phyloP scores from a whole-genome alignment of 2,329 filamentous ascomycete genomes.

The Cercospora sp. region DNA sequence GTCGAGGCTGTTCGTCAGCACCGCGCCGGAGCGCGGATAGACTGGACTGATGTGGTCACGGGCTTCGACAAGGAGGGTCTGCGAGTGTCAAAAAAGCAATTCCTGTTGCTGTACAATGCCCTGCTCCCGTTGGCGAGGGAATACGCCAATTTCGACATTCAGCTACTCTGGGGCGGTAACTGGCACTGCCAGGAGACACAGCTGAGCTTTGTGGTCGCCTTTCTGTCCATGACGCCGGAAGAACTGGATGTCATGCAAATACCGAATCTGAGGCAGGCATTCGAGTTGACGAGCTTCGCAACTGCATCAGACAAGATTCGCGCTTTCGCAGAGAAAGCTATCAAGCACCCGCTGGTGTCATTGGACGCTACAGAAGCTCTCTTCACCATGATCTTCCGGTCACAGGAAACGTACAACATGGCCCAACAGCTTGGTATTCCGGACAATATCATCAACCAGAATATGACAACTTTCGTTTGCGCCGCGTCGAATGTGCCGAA shows the following conservation, averaged over 20 bases:
- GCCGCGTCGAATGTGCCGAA: constrained; percentile 75
- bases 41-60: constrained; percentile 70
- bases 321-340: constrained; percentile 63
- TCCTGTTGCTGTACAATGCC: constrained; percentile 76
- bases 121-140: constrained; percentile 69
- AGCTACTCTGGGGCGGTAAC: constrained; percentile 79
- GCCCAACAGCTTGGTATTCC: constrained; percentile 60
- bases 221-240: constrained; percentile 71
- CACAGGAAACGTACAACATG: constrained; percentile 57
- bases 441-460: constrained; percentile 65
- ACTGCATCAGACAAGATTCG: constrained; percentile 61
- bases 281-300: constrained; percentile 65
- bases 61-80: constrained; percentile 79
- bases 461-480: constrained; percentile 76
- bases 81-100: constrained; percentile 74
- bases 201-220: constrained; percentile 88
- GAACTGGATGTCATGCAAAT: constrained; percentile 83
- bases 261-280: constrained; percentile 75
- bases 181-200: constrained; percentile 89
- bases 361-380: constrained; percentile 74
- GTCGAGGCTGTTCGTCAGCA: constrained; percentile 59
- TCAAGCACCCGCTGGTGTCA: constrained; percentile 85
- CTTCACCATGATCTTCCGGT: constrained; percentile 62
- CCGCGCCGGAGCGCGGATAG: constrained; percentile 56
- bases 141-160: constrained; percentile 72